Evolutionary conservation across 176 grass and related monocot genomes (phyloP).

Genomic region (Oryza longistaminata): DNA sequence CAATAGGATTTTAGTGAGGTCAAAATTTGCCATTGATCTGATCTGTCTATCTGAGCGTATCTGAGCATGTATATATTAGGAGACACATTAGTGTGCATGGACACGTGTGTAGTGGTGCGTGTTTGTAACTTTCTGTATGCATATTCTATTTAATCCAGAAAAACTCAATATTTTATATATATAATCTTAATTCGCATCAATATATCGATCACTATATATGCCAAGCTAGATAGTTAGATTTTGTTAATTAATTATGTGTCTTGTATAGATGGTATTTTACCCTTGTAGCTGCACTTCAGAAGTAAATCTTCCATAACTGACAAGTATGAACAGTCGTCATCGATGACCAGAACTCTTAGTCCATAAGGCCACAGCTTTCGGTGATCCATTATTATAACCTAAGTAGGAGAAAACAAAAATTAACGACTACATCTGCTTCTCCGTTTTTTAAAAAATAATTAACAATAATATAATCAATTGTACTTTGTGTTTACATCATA

Average conservation of each 20-base stretch:
- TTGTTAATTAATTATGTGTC: background rate
- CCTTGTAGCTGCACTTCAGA: conserved; percentile 45
- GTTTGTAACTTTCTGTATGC: no score
- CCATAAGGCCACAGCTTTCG: conserved; percentile 33
- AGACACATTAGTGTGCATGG: no score
- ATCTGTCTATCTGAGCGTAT: no score
- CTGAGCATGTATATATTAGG: no score
- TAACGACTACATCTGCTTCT: background rate
- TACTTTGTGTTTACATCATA: no score
- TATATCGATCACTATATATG: background rate
- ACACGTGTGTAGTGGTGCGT: no score
- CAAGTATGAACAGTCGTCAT: conserved; percentile 35
- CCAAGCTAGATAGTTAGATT: background rate
- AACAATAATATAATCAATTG: no score
- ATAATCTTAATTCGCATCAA: background rate
- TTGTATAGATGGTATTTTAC: conserved; percentile 21
- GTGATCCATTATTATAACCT: conserved; percentile 26
- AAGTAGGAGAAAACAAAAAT: background rate
- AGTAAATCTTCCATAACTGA: conserved; percentile 40
- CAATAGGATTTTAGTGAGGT: no score
- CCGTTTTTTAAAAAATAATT: no score
- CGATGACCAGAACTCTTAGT: conserved; percentile 45
- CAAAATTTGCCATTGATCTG: no score
- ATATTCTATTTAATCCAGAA: no score
- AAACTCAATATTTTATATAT: no score